Base-by-base conservation (phyloP, 1,284 basidiomycete genomes). In the Malassezia obtusa region DNA sequence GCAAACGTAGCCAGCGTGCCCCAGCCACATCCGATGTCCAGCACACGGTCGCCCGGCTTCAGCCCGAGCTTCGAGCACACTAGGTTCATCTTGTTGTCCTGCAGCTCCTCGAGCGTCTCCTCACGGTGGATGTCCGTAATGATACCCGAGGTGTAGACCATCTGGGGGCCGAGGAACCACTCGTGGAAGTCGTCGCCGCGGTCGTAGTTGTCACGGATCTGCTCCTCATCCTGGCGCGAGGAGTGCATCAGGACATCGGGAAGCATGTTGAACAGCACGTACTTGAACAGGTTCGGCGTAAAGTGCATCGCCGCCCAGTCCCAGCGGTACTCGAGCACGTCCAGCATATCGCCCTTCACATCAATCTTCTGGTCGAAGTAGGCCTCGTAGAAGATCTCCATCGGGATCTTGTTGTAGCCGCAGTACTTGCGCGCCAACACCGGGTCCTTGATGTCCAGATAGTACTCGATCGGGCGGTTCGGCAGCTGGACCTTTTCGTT, bases 21-120 rank as follows among this genome's bases (percentile, higher is more conserved):
- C 94, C 92, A 98, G 45, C 94, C 94, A 74, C 94, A 98, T 31
- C 92, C 92, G 62, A 95, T 87, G 67, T 90, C 88, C 52, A 98
- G 83, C 31, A 96, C 79, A 60, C 83, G 80, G 76, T 91, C 89
- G 0, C 80, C 80, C 22, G 87, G 82, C 71, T 94, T 79, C 52
- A 98, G 81, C 73, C 85, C 81, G 60, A 99, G 83, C 77, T 98
- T 98, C 69, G 85, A 86, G 78, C 92, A 96, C 32, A 98, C 91
- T 58, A 94, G 77, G 33, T 84, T 84, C 59, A 96, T 83, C 76
- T 98, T 98, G 82, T 98, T 99, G 77, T 98, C 92, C 79, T 99
- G 94, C 33, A 99, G 82, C 70, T 92, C 82, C 75, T 99, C 94
- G 51, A 98, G 82, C 14, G 88, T 84, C 77, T 96, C 87, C 65